Conservation (phyloP, 129 eudicot species). For the Centella asiatica region DNA sequence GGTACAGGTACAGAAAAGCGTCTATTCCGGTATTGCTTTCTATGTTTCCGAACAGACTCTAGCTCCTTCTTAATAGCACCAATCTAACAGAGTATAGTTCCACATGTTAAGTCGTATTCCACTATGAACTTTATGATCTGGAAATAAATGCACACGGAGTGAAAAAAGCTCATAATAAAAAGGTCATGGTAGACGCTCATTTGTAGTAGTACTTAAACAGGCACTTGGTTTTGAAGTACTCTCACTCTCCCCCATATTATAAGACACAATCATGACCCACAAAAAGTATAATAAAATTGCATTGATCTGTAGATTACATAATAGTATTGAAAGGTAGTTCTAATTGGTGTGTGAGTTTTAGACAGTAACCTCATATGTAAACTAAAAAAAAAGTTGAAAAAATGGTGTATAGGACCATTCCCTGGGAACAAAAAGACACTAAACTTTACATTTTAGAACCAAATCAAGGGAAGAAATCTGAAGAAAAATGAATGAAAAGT, state of each 20-base stretch:
- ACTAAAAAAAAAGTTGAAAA: too few species aligned
- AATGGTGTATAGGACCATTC: too few species aligned
- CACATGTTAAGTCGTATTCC: slow-evolving; percentile 1
- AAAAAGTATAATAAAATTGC: background rate
- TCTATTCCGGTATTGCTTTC: slow-evolving; percentile 78
- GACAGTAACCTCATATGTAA: too few species aligned
- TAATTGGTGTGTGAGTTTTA: too few species aligned
- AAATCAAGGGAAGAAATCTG: too few species aligned
- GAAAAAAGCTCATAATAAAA: background rate
- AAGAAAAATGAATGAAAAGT: too few species aligned
- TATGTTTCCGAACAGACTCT: slow-evolving; percentile 85
- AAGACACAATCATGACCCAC: background rate
- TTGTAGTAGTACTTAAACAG: too few species aligned
- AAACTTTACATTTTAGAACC: too few species aligned
- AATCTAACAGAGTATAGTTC: slow-evolving; percentile 34
- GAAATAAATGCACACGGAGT: background rate
- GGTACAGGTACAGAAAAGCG: slow-evolving; percentile 80
- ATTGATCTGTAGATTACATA: too few species aligned
- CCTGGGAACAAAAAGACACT: too few species aligned
- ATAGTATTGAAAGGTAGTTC: too few species aligned
- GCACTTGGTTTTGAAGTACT: too few species aligned
- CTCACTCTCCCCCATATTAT: background rate
- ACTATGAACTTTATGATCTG: background rate
- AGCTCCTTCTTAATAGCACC: slow-evolving; percentile 79
- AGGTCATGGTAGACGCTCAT: background rate